A percentile compares a stretch with the other conserved stretches of the same genome.
Evolutionary conservation across 176 grass and related monocot species (phyloP).

Genomic region (Olyra latifolia): DNA sequence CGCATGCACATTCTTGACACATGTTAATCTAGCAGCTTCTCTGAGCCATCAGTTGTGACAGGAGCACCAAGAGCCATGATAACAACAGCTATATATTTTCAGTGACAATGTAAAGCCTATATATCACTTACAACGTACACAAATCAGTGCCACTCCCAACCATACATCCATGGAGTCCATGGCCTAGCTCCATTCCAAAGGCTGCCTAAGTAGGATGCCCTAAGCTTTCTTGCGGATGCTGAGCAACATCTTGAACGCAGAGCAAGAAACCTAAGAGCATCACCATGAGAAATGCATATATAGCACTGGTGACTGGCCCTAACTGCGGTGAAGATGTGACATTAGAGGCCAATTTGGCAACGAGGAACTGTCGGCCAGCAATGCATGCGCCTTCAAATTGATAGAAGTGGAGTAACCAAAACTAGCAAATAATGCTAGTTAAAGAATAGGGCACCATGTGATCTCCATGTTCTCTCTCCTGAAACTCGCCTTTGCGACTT

Average conservation of each 20-base stretch:
- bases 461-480: constrained; percentile 21
- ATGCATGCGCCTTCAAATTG: constrained; percentile 31
- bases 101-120: constrained; percentile 5
- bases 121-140: constrained; percentile 30
- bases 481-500: not conserved
- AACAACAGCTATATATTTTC: constrained; percentile 25
- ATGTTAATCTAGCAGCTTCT: constrained; percentile 34
- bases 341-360: constrained; percentile 43
- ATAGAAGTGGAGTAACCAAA: constrained; percentile 34
- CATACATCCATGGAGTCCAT: constrained; percentile 24
- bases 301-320: constrained; percentile 6
- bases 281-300: constrained; percentile 12
- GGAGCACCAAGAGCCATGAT: constrained; percentile 41
- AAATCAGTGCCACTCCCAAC: constrained; percentile 43
- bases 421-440: constrained; percentile 20
- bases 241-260: constrained; percentile 33
- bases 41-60: constrained; percentile 37
- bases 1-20: constrained; percentile 18
- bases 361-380: constrained; percentile 52
- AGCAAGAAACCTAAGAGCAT: constrained; percentile 22
- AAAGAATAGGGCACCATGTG: not conserved
- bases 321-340: constrained; percentile 44
- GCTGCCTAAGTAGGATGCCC: not conserved
- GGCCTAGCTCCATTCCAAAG: constrained; percentile 26
- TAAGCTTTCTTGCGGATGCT: constrained; percentile 26